Conservation (phyloP, 2,329 filamentous ascomycete genomes). For the Pseudocercospora fuligena region DNA sequence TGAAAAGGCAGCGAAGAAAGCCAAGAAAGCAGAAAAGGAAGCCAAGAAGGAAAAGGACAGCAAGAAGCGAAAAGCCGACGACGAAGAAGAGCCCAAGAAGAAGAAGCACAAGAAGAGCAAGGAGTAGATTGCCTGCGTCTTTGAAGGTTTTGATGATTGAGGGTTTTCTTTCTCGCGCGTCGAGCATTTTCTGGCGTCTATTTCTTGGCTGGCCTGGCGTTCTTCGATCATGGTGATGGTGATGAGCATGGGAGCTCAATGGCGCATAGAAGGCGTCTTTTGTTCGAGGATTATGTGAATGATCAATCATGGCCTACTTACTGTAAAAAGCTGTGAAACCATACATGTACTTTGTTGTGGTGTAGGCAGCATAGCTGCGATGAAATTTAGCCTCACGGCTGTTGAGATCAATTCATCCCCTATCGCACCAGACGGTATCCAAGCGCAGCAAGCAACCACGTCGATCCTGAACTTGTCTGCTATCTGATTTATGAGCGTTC, state of each 20-base stretch:
- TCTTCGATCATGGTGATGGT: neutral
- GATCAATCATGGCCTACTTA: neutral
- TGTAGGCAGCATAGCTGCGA: neutral
- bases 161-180: neutral
- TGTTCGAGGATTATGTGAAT: neutral
- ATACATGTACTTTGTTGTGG: neutral
- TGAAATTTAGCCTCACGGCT: neutral
- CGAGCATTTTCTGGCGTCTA: conserved; percentile 10
- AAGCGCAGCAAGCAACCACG: too few relatives aligned
- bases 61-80: conserved; percentile 46
- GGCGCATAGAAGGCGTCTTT: neutral
- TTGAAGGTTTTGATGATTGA: conserved; percentile 2
- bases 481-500: too few relatives aligned
- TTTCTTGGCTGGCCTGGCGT: conserved; percentile 5
- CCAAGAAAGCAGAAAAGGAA: conserved; percentile 52
- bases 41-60: conserved; percentile 58
- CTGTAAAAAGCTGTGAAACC: neutral
- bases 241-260: conserved; percentile 5
- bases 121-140: conserved; percentile 23
- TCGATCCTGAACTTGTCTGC: too few relatives aligned
- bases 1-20: conserved; percentile 23
- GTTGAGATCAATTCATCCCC: neutral
- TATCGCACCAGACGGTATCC: too few relatives aligned
- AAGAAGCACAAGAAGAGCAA: conserved; percentile 37
- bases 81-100: conserved; percentile 29